phyloP scores from a whole-genome alignment of 306 rosid species.

The Corylus avellana region DNA sequence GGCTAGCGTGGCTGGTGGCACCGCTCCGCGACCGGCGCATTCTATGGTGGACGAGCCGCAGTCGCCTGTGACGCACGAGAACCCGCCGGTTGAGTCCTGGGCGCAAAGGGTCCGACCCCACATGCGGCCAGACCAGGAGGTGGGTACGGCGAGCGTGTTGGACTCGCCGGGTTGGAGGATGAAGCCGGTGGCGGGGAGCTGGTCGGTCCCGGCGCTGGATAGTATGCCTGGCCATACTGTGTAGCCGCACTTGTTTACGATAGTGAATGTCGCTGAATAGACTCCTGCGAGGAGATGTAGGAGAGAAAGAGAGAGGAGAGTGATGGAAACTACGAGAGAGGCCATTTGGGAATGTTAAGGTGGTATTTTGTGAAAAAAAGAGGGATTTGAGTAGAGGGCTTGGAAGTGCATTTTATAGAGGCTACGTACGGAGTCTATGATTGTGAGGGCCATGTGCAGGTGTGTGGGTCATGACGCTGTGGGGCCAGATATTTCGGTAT shows the following conservation, averaged over 20 bases:
- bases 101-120: conserved; percentile 82
- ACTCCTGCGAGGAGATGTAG: conserved; percentile 42
- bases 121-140: conserved; percentile 83
- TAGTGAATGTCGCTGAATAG: conserved; percentile 60
- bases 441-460: conserved; percentile 16
- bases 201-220: conserved; percentile 68
- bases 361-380: neutral
- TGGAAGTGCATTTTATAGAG: conserved; percentile 11
- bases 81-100: conserved; percentile 52
- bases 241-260: conserved; percentile 62
- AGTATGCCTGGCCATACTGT: conserved; percentile 82
- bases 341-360: conserved; percentile 21
- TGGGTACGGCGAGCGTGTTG: conserved; percentile 41
- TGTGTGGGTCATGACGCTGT: neutral
- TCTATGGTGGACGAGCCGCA: conserved; percentile 64
- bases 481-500: neutral
- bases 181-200: conserved; percentile 70
- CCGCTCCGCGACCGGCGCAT: conserved; percentile 57
- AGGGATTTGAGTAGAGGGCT: conserved; percentile 24
- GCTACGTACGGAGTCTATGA: conserved; percentile 1
- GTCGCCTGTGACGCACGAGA: conserved; percentile 75
- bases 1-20: conserved; percentile 68
- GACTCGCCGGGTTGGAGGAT: conserved; percentile 52
- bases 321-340: conserved; percentile 11
- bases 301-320: conserved; percentile 27